phyloP scores from a whole-genome alignment of 2,329 filamentous ascomycete species.

The Fusarium penzigii region DNA sequence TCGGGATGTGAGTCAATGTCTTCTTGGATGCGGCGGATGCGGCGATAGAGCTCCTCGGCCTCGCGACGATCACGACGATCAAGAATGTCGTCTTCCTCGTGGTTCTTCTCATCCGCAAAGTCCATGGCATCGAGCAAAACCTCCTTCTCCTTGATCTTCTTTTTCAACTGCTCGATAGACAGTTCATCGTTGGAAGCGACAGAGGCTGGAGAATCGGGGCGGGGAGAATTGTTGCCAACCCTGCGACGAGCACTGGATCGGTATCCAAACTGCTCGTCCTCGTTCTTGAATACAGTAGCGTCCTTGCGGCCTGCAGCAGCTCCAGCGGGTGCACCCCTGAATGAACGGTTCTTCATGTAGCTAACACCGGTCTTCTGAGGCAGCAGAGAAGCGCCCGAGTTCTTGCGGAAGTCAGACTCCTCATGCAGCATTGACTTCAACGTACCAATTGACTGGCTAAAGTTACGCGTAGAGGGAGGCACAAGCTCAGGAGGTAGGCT shows the following conservation, averaged over 20 bases:
- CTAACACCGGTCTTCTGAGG: constrained; percentile 98
- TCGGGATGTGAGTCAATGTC: constrained; percentile 93
- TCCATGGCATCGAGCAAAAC: constrained; percentile 94
- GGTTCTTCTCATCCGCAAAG: constrained; percentile 86
- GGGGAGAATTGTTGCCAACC: constrained; percentile 77
- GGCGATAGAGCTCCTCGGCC: constrained; percentile 89
- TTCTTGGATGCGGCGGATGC: constrained; percentile 87
- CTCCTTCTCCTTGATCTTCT: constrained; percentile 92
- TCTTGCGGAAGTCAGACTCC: constrained; percentile 88
- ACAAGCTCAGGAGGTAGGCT: constrained; percentile 88
- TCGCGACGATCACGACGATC: constrained; percentile 90
- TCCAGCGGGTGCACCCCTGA: constrained; percentile 65
- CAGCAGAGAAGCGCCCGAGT: constrained; percentile 83
- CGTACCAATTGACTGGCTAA: constrained; percentile 89
- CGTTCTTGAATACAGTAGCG: constrained; percentile 94
- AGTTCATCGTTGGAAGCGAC: constrained; percentile 76
- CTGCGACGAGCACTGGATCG: constrained; percentile 90
- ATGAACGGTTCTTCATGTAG: constrained; percentile 94
- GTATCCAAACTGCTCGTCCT: constrained; percentile 90
- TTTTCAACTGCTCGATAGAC: constrained; percentile 82
- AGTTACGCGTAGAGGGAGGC: constrained; percentile 89
- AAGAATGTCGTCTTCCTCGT: constrained; percentile 88
- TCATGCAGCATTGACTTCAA: constrained; percentile 87
- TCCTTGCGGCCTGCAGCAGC: constrained; percentile 74
- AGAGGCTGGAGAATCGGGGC: constrained; percentile 73